Conservation (phyloP, 2,329 filamentous ascomycete species). For the Amylocarpus encephaloides region DNA sequence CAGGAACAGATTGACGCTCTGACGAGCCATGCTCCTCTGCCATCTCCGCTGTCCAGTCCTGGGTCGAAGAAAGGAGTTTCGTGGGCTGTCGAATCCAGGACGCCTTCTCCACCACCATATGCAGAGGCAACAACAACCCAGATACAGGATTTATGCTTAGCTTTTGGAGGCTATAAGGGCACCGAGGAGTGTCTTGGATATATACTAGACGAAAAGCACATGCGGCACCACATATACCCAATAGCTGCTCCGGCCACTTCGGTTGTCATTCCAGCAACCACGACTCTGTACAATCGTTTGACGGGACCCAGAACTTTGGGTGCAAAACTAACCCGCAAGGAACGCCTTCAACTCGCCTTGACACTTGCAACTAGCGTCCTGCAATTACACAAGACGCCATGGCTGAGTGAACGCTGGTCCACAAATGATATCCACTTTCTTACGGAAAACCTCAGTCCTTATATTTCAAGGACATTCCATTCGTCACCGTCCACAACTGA, state of each 20-base stretch:
- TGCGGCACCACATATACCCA: slow-evolving; percentile 2
- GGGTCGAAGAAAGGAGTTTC: not conserved
- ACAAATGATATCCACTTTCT: slow-evolving; percentile 5
- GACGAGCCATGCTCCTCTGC: not conserved
- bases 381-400: slow-evolving; percentile 7
- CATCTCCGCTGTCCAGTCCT: not conserved
- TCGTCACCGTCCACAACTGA: not conserved
- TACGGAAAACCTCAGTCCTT: not conserved
- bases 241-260: not conserved
- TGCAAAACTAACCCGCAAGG: not conserved
- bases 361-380: slow-evolving; percentile 2
- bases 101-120: not conserved
- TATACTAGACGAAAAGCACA: not conserved
- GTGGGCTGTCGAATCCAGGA: not conserved
- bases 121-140: not conserved
- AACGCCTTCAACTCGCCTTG: slow-evolving; percentile 3
- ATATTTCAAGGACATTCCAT: not conserved
- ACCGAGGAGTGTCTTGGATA: slow-evolving; percentile 1
- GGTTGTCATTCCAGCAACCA: not conserved
- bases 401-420: slow-evolving; percentile 5
- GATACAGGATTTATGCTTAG: slow-evolving; percentile 1
- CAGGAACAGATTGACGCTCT: not conserved
- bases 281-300: not conserved
- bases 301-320: not conserved
- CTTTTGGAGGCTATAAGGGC: not conserved